Evolutionary conservation across 352 stramenopile genomes (phyloP).

Genomic region (Pythium aristosporum): DNA sequence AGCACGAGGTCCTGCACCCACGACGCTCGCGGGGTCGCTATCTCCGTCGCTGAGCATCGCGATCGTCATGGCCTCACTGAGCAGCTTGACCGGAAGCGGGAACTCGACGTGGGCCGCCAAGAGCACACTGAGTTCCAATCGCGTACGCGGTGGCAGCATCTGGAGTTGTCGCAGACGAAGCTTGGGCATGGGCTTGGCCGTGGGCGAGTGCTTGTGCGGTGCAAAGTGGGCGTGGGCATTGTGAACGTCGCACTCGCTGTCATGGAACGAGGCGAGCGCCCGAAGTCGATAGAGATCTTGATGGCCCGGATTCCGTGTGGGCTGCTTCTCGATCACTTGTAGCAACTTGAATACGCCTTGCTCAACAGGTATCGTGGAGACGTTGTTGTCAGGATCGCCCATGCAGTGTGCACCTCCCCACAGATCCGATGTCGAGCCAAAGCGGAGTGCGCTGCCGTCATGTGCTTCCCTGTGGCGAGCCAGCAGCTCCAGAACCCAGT

Average conservation of each 20-base stretch:
- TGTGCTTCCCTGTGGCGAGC: constrained; percentile 2
- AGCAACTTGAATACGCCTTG: constrained; percentile 17
- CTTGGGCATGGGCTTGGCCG: constrained; percentile 34
- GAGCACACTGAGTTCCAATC: constrained; percentile 38
- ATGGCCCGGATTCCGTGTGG: constrained; percentile 2
- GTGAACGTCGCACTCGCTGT: constrained; percentile 43
- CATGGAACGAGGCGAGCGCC: constrained; percentile 43
- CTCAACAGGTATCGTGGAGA: constrained; percentile 9
- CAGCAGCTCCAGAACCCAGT: constrained; percentile 35
- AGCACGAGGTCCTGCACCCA: constrained; percentile 36
- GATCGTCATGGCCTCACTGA: constrained; percentile 50
- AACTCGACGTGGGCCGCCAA: constrained; percentile 47
- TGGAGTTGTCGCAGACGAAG: constrained; percentile 37
- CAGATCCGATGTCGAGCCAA: constrained; percentile 38
- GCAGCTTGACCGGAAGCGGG: constrained; percentile 32
- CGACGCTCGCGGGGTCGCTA: constrained; percentile 5
- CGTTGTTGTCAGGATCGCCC: neutral
- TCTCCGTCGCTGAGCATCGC: constrained; percentile 31
- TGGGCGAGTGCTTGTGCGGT: constrained; percentile 31
- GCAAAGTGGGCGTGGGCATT: constrained; percentile 51
- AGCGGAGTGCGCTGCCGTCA: constrained; percentile 11
- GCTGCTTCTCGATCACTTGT: constrained; percentile 10
- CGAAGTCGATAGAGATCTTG: constrained; percentile 42
- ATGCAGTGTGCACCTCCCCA: constrained; percentile 27
- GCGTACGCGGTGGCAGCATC: constrained; percentile 25